Conservation (phyloP, 169 alveolate genomes). For the Ichthyophthirius multifiliis region DNA sequence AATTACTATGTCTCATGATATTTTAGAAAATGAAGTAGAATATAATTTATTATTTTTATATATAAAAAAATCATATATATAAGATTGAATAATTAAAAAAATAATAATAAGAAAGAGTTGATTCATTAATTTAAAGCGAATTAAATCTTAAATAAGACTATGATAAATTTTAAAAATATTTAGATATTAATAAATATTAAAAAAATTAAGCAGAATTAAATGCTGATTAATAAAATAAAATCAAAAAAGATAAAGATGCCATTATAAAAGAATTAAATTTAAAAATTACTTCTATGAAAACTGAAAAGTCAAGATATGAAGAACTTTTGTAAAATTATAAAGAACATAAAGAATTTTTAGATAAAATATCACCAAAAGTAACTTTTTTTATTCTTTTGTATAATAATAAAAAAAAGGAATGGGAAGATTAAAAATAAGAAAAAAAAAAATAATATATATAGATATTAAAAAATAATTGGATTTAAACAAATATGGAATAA, state of each 20-base stretch:
- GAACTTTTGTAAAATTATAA: constrained; percentile 30
- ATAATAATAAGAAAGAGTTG: constrained; percentile 18
- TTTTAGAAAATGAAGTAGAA: neutral
- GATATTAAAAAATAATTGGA: no score
- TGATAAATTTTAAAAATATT: constrained; percentile 26
- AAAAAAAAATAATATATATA: neutral
- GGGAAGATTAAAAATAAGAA: constrained; percentile 37
- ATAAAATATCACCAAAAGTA: constrained; percentile 41
- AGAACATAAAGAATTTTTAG: constrained; percentile 40
- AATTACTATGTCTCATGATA: constrained; percentile 24
- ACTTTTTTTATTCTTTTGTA: neutral
- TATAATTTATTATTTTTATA: neutral
- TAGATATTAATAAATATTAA: constrained; percentile 28
- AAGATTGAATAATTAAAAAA: constrained; percentile 20
- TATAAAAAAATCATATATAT: no score
- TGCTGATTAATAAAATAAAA: constrained; percentile 21
- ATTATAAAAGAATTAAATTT: constrained; percentile 20
- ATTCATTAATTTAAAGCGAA: constrained; percentile 18
- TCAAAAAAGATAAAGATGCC: constrained; percentile 23
- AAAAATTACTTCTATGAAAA: constrained; percentile 27
- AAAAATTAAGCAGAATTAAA: constrained; percentile 32
- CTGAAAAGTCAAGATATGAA: constrained; percentile 42
- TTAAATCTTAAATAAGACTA: constrained; percentile 23
- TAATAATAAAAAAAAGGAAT: neutral
- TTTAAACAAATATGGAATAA: no score